Evolutionary conservation across 371 early-diverging fungal genomes (phyloP).

Genomic region (Basidiobolus meristosporus): DNA sequence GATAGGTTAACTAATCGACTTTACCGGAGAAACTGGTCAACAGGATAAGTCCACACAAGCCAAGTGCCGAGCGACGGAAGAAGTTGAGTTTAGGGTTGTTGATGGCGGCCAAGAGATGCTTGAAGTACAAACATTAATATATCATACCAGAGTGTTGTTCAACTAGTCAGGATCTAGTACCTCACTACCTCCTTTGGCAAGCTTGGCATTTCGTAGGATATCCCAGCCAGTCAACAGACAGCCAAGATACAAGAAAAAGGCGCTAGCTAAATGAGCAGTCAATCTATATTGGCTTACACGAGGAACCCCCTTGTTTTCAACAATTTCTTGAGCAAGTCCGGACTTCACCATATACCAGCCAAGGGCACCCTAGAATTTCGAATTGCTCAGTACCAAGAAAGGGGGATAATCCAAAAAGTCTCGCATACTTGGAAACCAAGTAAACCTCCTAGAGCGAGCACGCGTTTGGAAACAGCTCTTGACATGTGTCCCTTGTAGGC

Average conservation of each 20-base stretch:
- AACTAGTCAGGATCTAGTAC: too few relatives aligned
- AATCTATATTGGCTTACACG: conserved; percentile 89
- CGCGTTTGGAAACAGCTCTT: conserved; percentile 37
- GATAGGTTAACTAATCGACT: neutral
- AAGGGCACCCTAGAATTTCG: conserved; percentile 45
- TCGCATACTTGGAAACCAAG: conserved; percentile 63
- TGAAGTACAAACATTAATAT: too few relatives aligned
- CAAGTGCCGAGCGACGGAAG: conserved; percentile 35
- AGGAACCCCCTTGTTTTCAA: conserved; percentile 64
- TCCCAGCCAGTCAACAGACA: conserved; percentile 62
- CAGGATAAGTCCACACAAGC: conserved; percentile 46
- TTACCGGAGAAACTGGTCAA: conserved; percentile 72
- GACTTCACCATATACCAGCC: conserved; percentile 98
- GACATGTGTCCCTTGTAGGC: conserved; percentile 58
- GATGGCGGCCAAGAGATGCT: conserved; percentile 14
- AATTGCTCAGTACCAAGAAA: neutral
- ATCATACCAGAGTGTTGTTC: neutral
- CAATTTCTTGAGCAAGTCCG: conserved; percentile 63
- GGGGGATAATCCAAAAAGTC: conserved; percentile 1
- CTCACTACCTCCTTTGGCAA: neutral
- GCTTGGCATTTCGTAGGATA: conserved; percentile 13
- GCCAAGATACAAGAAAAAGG: conserved; percentile 69
- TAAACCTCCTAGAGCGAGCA: conserved; percentile 49
- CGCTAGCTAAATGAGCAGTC: conserved; percentile 79
- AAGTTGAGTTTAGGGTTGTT: conserved; percentile 27